Percentiles rank a stretch among this genome's conserved stretches.
Evolutionary conservation across 2,329 filamentous ascomycete genomes (phyloP).

Genomic region (Beauveria bassiana): DNA sequence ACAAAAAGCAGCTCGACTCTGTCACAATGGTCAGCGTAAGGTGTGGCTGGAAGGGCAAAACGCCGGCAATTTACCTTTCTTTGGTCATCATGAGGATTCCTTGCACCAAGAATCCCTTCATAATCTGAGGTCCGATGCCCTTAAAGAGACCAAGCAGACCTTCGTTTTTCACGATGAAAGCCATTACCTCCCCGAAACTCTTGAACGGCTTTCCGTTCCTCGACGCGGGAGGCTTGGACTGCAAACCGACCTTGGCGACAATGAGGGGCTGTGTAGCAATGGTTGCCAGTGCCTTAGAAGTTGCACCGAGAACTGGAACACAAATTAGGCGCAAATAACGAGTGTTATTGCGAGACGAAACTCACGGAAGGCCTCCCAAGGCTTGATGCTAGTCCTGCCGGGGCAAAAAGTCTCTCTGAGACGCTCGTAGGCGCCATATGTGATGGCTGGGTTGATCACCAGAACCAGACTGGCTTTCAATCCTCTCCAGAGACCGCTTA

Average conservation of each 20-base stretch:
- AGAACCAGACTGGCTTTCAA: conserved; percentile 92
- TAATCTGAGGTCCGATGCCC: conserved; percentile 86
- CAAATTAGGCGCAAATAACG: not conserved
- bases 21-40: conserved; percentile 15
- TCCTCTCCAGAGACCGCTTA: conserved; percentile 85
- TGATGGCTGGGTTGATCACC: conserved; percentile 94
- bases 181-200: conserved; percentile 89
- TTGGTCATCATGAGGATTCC: conserved; percentile 99
- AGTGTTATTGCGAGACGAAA: conserved; percentile 18
- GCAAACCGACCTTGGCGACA: conserved; percentile 92
- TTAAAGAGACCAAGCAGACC: conserved; percentile 84
- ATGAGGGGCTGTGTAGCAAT: conserved; percentile 91
- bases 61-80: conserved; percentile 58
- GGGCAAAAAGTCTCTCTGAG: conserved; percentile 72
- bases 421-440: conserved; percentile 92
- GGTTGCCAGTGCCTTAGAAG: conserved; percentile 89
- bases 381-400: conserved; percentile 64
- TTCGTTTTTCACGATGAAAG: conserved; percentile 85
- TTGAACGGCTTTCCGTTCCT: conserved; percentile 88
- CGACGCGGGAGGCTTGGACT: conserved; percentile 80
- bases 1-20: conserved; percentile 87
- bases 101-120: conserved; percentile 89
- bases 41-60: not conserved
- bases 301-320: conserved; percentile 69
- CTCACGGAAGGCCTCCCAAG: conserved; percentile 88